A percentile compares a stretch with the other conserved stretches of the same genome.
Conservation (phyloP, 2,329 filamentous ascomycete species). For the Apiospora rasikravindrae region DNA sequence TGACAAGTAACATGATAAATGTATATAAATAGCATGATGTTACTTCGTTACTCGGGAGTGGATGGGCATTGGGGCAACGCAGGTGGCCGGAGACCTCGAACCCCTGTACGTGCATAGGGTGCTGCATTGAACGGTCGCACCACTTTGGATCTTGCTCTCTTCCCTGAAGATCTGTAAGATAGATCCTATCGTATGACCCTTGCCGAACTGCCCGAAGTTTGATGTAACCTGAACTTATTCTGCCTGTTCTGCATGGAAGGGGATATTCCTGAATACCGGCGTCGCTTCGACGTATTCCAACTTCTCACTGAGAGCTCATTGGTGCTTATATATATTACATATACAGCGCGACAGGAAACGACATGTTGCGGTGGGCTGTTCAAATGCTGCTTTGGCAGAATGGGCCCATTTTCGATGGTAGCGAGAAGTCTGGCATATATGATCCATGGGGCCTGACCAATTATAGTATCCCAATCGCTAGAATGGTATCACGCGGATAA, state of each 20-base stretch:
- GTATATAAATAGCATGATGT: background rate
- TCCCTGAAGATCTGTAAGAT: background rate
- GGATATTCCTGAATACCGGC: background rate
- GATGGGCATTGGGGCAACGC: background rate
- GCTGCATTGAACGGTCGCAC: background rate
- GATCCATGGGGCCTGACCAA: background rate
- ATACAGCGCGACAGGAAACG: background rate
- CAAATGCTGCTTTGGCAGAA: background rate
- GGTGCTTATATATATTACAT: background rate
- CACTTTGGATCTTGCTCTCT: background rate
- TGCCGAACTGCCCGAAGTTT: background rate
- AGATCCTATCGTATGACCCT: background rate
- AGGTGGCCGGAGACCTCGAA: background rate
- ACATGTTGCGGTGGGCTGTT: background rate
- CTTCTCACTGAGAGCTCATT: background rate
- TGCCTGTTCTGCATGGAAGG: background rate
- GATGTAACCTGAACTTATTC: background rate
- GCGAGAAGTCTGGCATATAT: background rate
- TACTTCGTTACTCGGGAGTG: conserved; percentile 3
- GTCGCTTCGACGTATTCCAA: background rate
- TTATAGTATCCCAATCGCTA: background rate
- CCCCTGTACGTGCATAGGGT: conserved; percentile 11
- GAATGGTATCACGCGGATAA: background rate
- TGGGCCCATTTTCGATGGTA: background rate
- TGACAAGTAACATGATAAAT: background rate